Conservation (phyloP, 2,329 filamentous ascomycete species). For the Diaporthe eres region DNA sequence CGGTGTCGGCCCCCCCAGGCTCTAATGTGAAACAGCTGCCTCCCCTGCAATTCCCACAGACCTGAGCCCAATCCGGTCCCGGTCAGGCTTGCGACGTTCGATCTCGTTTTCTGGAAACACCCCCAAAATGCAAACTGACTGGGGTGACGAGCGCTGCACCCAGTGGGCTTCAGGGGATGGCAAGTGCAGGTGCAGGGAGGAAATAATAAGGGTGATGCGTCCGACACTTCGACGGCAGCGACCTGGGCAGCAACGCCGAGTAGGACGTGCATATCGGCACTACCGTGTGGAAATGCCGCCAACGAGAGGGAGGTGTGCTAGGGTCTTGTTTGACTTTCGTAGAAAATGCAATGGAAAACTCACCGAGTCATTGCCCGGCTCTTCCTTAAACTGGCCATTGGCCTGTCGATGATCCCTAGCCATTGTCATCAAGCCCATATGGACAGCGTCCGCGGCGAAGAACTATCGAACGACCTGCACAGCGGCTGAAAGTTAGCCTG, state of each 20-base stretch:
- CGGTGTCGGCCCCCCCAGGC: conserved; percentile 53
- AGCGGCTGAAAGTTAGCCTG: conserved; percentile 34
- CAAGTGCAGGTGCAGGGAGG: conserved; percentile 1
- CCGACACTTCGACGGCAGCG: not conserved
- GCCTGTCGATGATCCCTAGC: conserved; percentile 59
- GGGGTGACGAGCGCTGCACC: not conserved
- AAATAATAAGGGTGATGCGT: not conserved
- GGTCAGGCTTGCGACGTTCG: conserved; percentile 61
- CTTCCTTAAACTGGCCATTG: conserved; percentile 59
- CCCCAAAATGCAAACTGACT: conserved; percentile 8
- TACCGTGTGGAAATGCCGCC: conserved; percentile 29
- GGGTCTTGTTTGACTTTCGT: conserved; percentile 32
- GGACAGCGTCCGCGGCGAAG: conserved; percentile 38
- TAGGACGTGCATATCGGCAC: conserved; percentile 24
- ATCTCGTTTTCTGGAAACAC: conserved; percentile 58
- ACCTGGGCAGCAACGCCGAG: conserved; percentile 3
- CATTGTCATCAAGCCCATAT: conserved; percentile 60
- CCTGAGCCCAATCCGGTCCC: conserved; percentile 56
- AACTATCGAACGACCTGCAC: conserved; percentile 34
- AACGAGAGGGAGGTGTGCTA: conserved; percentile 11
- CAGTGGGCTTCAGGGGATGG: not conserved
- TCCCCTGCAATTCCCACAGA: conserved; percentile 63
- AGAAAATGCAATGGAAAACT: conserved; percentile 47
- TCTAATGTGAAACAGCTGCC: conserved; percentile 64
- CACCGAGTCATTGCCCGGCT: conserved; percentile 57